Conservation (phyloP, 1,284 basidiomycete species). For the Cronartium quercuum region DNA sequence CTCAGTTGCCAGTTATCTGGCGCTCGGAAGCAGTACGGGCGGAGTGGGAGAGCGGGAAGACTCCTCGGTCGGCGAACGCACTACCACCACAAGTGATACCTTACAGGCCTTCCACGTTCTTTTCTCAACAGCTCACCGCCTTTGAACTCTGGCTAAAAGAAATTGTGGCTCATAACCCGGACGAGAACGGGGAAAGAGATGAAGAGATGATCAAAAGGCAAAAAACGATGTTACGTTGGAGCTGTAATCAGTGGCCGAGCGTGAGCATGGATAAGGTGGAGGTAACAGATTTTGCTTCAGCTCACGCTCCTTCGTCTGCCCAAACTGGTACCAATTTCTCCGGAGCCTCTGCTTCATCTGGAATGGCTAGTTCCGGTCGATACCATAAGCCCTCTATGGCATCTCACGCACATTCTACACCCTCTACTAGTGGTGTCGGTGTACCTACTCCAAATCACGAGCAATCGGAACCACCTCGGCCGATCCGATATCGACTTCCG, state of each 20-base stretch:
- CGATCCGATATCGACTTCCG: conserved; percentile 30
- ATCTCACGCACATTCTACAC: not conserved
- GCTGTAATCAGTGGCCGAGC: conserved; percentile 31
- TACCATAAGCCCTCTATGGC: not conserved
- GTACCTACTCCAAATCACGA: not conserved
- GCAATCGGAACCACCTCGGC: not conserved
- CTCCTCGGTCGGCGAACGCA: conserved; percentile 10
- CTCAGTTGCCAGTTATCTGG: conserved; percentile 31
- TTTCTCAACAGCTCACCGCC: conserved; percentile 34
- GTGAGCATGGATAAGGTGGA: conserved; percentile 29
- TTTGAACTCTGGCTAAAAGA: conserved; percentile 37
- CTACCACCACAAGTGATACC: conserved; percentile 15
- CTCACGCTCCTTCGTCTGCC: not conserved
- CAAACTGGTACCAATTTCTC: not conserved
- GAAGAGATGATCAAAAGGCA: conserved; percentile 4
- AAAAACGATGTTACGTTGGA: conserved; percentile 28
- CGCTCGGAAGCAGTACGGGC: conserved; percentile 17
- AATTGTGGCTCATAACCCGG: conserved; percentile 24
- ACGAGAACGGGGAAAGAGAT: conserved; percentile 30
- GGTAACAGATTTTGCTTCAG: conserved; percentile 26
- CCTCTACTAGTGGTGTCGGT: not conserved
- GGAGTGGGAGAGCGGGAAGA: conserved; percentile 9
- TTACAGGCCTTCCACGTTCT: conserved; percentile 34
- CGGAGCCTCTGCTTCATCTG: not conserved
- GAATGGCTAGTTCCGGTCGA: not conserved